Evolutionary conservation across 106 monocot species (phyloP).

Genomic region (Chionographis japonica): DNA sequence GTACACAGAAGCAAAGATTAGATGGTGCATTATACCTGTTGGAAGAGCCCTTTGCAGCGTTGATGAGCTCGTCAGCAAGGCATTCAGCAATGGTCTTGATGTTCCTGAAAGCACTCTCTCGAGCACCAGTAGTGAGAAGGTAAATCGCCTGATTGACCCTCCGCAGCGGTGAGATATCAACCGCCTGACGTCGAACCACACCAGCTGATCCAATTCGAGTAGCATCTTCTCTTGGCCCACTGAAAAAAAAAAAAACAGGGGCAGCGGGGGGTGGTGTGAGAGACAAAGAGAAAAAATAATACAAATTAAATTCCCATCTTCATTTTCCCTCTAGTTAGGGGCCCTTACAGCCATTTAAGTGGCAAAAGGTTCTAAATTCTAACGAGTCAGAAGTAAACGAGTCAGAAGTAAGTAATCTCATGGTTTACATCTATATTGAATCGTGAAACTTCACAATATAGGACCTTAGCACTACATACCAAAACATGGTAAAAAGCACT

Average conservation of each 20-base stretch:
- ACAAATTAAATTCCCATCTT: no score
- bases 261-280: no score
- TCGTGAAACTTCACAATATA: no score
- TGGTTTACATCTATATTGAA: no score
- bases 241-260: not conserved
- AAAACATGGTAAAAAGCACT: no score
- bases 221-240: slow-evolving; percentile 49
- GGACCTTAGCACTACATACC: no score
- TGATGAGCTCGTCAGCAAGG: slow-evolving; percentile 39
- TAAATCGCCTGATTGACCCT: slow-evolving; percentile 41
- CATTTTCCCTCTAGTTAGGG: no score
- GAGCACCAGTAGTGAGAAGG: slow-evolving; percentile 33
- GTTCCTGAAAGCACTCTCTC: slow-evolving; percentile 40
- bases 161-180: slow-evolving; percentile 41
- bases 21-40: slow-evolving; percentile 14
- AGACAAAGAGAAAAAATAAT: no score
- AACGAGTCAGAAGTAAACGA: no score
- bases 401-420: no score
- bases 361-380: no score
- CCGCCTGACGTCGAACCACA: slow-evolving; percentile 33
- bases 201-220: slow-evolving; percentile 45
- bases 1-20: not conserved
- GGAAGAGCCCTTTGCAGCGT: slow-evolving; percentile 39
- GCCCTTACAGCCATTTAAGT: no score
- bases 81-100: slow-evolving; percentile 47